Conservation (phyloP, 352 stramenopile genomes). For the Blastocystis sp. region DNA sequence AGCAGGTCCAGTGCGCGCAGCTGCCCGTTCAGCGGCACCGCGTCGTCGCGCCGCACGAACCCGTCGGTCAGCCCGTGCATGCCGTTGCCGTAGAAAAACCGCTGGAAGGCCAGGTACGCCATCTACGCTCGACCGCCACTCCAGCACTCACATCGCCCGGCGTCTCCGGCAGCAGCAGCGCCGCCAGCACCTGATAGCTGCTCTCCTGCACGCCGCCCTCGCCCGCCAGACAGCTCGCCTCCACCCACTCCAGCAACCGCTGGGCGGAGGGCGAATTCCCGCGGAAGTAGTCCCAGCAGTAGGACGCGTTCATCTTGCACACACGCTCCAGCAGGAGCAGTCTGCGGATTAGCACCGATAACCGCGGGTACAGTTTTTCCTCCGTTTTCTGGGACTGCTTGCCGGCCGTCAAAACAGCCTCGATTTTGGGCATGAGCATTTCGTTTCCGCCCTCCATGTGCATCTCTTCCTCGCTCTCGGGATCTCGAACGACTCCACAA, state of each 20-base stretch:
- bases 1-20: constrained; percentile 17
- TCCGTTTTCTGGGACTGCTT: constrained; percentile 4
- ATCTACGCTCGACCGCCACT: background rate
- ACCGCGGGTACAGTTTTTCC: constrained; percentile 34
- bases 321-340: constrained; percentile 37
- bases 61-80: background rate
- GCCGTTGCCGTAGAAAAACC: background rate
- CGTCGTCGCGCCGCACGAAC: background rate
- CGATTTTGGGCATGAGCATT: constrained; percentile 21
- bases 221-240: background rate
- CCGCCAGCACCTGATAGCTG: constrained; percentile 15
- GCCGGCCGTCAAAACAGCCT: background rate
- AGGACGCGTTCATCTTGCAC: constrained; percentile 5
- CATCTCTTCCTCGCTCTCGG: background rate
- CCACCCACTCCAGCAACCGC: background rate
- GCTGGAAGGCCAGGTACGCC: background rate
- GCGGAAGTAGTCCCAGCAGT: constrained; percentile 28
- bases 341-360: background rate
- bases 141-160: background rate
- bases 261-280: background rate
- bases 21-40: background rate
- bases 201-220: constrained; percentile 58
- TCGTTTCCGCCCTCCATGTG: background rate
- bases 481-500: background rate
- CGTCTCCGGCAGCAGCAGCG: constrained; percentile 4